phyloP scores from a whole-genome alignment of 2,329 filamentous ascomycete species.

The Dothideomycetes sp. region DNA sequence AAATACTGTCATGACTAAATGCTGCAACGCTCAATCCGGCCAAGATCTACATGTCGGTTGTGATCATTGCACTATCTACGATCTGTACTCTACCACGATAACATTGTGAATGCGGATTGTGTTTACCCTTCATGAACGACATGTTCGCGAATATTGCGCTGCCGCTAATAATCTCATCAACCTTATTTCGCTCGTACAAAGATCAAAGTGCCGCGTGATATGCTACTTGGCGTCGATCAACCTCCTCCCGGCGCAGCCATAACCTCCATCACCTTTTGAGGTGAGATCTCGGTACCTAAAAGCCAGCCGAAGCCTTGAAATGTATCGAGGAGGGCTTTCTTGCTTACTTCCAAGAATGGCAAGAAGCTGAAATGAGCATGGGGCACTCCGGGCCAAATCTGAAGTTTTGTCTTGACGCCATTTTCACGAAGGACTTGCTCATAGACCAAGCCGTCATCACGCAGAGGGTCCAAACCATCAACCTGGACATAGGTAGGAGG shows the following conservation, averaged over 20 bases:
- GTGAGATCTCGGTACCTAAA: slow-evolving; percentile 19
- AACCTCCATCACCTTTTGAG: slow-evolving; percentile 14
- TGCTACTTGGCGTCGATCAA: too few species aligned
- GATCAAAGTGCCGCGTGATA: too few species aligned
- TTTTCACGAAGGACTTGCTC: slow-evolving; percentile 39
- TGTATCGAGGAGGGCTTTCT: slow-evolving; percentile 23
- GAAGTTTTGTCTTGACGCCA: slow-evolving; percentile 35
- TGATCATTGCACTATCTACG: too few species aligned
- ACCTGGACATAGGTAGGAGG: slow-evolving; percentile 44
- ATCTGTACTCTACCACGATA: too few species aligned
- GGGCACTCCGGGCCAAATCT: slow-evolving; percentile 32
- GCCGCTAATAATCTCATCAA: too few species aligned
- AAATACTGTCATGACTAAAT: too few species aligned
- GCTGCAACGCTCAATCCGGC: too few species aligned
- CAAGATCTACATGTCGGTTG: too few species aligned
- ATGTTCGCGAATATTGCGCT: too few species aligned
- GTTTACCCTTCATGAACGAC: too few species aligned
- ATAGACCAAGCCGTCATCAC: slow-evolving; percentile 47
- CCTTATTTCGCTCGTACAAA: too few species aligned
- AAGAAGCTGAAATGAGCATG: slow-evolving; percentile 33
- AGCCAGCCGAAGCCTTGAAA: slow-evolving; percentile 30
- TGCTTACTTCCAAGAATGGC: slow-evolving; percentile 22
- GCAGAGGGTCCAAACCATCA: slow-evolving; percentile 41
- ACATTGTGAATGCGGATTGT: too few species aligned
- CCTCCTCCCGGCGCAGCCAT: slow-evolving; percentile 11